A percentile compares a stretch with the other conserved stretches of the same genome.
phyloP scores from a whole-genome alignment of 2,329 filamentous ascomycete species.

The Penicillium decumbens region DNA sequence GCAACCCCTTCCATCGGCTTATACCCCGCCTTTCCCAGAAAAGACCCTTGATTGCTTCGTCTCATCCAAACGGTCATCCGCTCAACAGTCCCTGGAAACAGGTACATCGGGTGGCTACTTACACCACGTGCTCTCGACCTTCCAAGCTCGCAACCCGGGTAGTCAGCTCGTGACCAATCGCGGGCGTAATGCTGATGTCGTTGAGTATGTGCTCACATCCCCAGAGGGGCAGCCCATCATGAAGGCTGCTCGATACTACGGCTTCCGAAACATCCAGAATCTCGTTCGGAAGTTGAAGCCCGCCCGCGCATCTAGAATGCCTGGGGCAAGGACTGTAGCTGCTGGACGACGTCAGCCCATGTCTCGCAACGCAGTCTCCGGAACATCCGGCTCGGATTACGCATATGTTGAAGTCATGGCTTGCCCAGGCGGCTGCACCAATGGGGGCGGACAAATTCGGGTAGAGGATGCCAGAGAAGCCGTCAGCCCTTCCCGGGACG shows the following conservation, averaged over 20 bases:
- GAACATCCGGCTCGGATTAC: conserved; percentile 56
- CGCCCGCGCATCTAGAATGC: conserved; percentile 69
- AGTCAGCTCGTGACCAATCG: conserved; percentile 66
- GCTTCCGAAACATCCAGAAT: conserved; percentile 97
- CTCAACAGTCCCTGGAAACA: conserved; percentile 49
- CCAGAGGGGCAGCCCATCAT: conserved; percentile 58
- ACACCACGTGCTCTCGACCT: conserved; percentile 72
- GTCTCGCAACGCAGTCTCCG: conserved; percentile 31
- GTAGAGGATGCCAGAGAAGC: conserved; percentile 63
- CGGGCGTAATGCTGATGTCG: conserved; percentile 85
- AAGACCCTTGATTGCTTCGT: conserved; percentile 65
- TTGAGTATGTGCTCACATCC: conserved; percentile 71
- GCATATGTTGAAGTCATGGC: conserved; percentile 99
- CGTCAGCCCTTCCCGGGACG: conserved; percentile 12
- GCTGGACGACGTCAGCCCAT: conserved; percentile 29
- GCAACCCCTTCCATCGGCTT: conserved; percentile 47
- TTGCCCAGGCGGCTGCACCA: conserved; percentile 97
- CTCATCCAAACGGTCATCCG: conserved; percentile 53
- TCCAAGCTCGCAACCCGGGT: conserved; percentile 65
- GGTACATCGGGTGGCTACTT: conserved; percentile 88
- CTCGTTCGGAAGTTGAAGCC: conserved; percentile 89
- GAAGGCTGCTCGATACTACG: conserved; percentile 86
- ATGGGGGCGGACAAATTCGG: conserved; percentile 93
- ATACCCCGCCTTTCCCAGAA: conserved; percentile 66
- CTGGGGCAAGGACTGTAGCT: conserved; percentile 60